These are phyloP conservation scores for Cordia subcordata DNA, from an alignment of 257 asterid species.

Conservation along the genomic window DNA sequence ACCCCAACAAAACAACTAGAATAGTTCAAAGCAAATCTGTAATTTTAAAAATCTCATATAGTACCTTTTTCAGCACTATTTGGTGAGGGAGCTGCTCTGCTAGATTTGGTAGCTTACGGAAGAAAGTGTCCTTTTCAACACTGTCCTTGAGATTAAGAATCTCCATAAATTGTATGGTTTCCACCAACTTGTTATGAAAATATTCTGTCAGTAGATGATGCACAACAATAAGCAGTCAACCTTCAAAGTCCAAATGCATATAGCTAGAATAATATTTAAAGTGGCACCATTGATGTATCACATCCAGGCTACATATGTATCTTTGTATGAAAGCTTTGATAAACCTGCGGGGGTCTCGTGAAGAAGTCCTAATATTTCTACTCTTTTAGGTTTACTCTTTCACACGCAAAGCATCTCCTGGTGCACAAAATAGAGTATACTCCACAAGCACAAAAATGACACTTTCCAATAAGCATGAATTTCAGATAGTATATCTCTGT, in stretches of 20 bases:
- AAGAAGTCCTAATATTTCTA: no score
- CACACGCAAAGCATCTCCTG: no score
- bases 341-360: no score
- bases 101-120: slow-evolving; percentile 93
- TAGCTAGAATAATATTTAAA: no score
- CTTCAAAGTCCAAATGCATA: slow-evolving; percentile 3
- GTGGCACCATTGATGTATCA: no score
- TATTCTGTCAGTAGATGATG: slow-evolving; percentile 63
- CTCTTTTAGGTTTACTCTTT: no score
- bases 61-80: slow-evolving; percentile 94
- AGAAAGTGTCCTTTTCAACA: slow-evolving; percentile 93
- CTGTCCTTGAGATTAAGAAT: slow-evolving; percentile 94
- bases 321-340: no score
- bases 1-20: not conserved
- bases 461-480: no score
- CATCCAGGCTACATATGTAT: no score
- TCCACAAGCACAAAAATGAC: no score
- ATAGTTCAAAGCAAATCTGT: not conserved
- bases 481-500: no score
- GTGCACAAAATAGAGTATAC: no score
- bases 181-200: slow-evolving; percentile 93
- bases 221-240: slow-evolving; percentile 17
- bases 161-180: slow-evolving; percentile 98
- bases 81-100: slow-evolving; percentile 96
- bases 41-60: not conserved